phyloP scores from a whole-genome alignment of 176 grass and related monocot genomes.

The Aegilops tauschii region DNA sequence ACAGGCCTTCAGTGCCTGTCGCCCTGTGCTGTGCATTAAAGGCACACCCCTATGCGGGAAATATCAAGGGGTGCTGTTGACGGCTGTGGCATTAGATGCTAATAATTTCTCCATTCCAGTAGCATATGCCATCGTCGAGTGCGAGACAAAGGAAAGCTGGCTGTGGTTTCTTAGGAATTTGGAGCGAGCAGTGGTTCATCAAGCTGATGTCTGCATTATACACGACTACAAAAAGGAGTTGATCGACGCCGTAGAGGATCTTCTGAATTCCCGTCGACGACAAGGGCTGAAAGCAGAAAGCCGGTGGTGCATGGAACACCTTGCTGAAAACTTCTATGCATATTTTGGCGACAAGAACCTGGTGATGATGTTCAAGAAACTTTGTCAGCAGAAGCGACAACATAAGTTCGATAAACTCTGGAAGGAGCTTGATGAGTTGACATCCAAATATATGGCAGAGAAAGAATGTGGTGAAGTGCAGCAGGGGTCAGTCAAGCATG shows the following conservation, averaged over 20 bases:
- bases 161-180: background rate
- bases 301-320: background rate
- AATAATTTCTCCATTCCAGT: background rate
- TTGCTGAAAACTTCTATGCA: slow-evolving; percentile 8
- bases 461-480: background rate
- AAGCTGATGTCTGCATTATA: background rate
- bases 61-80: background rate
- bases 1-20: background rate
- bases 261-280: background rate
- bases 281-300: background rate
- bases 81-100: background rate
- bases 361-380: background rate
- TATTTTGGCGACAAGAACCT: slow-evolving; percentile 9
- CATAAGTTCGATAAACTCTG: slow-evolving; percentile 12
- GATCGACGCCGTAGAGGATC: background rate
- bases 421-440: slow-evolving; percentile 17
- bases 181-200: background rate
- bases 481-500: background rate
- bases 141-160: background rate
- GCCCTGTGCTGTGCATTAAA: background rate
- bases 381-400: background rate
- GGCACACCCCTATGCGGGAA: background rate
- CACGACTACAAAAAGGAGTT: slow-evolving; percentile 17
- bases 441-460: background rate
- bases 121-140: background rate